A percentile compares a stretch with the other conserved stretches of the same genome.
phyloP scores from a whole-genome alignment of 1,139 yeast species.

The Lodderomyces beijingensis region DNA sequence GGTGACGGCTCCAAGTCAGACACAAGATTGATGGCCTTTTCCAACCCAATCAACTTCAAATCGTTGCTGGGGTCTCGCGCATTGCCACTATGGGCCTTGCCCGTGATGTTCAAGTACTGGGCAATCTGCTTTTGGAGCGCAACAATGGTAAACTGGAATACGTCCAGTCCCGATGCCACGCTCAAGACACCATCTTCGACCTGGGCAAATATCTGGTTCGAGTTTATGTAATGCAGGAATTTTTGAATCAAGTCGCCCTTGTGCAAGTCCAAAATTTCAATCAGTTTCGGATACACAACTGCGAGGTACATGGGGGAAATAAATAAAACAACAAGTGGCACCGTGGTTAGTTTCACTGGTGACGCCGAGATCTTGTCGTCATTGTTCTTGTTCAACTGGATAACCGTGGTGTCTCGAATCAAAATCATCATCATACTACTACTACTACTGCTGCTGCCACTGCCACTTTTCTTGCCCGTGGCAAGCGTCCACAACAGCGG shows the following conservation, averaged over 20 bases:
- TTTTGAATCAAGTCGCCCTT: conserved; percentile 43
- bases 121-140: conserved; percentile 40
- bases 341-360: conserved; percentile 23
- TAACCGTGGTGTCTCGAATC: conserved; percentile 27
- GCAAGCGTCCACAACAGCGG: conserved; percentile 22
- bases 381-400: conserved; percentile 13
- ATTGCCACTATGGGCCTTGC: conserved; percentile 16
- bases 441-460: too few relatives aligned
- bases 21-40: conserved; percentile 32
- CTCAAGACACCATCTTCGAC: conserved; percentile 17
- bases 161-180: conserved; percentile 23
- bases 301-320: conserved; percentile 46
- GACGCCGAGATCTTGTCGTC: conserved; percentile 14
- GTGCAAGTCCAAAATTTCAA: conserved; percentile 43
- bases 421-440: conserved; percentile 17
- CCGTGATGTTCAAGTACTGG: conserved; percentile 29
- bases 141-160: conserved; percentile 28
- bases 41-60: conserved; percentile 31
- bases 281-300: conserved; percentile 31
- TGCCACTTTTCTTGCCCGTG: conserved; percentile 13
- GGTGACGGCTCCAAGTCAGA: conserved; percentile 19
- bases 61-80: conserved; percentile 26
- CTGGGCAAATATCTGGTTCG: conserved; percentile 18
- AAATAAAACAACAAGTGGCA: conserved; percentile 31
- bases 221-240: conserved; percentile 29